Evolutionary conservation across 202 grass and related monocot species (phyloP).

Genomic region (Bolboschoenoplectus hybrid): DNA sequence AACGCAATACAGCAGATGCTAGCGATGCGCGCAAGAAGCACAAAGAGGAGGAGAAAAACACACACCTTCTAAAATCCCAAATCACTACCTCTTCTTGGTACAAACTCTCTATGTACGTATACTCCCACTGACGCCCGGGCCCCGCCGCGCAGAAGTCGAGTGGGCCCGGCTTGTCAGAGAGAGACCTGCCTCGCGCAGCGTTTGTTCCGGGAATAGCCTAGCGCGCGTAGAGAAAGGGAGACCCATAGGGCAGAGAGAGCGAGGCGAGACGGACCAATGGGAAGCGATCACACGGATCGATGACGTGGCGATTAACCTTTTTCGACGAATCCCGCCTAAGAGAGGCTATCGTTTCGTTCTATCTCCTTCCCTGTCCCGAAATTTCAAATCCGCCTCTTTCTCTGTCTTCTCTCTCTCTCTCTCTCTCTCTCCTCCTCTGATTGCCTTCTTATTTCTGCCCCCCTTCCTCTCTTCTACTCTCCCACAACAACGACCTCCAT

Average conservation of each 20-base stretch:
- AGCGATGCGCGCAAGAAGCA: background rate
- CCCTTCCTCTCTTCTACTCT: background rate
- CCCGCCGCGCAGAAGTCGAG: background rate
- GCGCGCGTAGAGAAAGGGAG: constrained; percentile 23
- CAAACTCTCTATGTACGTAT: constrained; percentile 16
- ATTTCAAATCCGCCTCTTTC: constrained; percentile 20
- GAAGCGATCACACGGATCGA: constrained; percentile 57
- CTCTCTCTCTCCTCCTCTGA: background rate
- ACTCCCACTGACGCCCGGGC: background rate
- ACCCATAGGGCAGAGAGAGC: constrained; percentile 33
- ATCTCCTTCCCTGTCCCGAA: rapidly evolving
- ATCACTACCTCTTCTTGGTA: constrained; percentile 38
- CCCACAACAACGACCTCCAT: constrained; percentile 20
- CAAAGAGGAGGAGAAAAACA: constrained; percentile 29
- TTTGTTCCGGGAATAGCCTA: constrained; percentile 37
- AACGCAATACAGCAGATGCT: constrained; percentile 28
- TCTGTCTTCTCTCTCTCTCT: background rate
- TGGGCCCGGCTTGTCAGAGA: constrained; percentile 4
- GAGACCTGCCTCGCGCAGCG: background rate
- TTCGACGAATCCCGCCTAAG: constrained; percentile 72
- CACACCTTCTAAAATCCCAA: constrained; percentile 13
- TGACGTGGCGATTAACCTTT: constrained; percentile 52
- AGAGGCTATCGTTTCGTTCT: background rate
- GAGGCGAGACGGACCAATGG: constrained; percentile 32
- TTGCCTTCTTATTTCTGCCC: constrained; percentile 27